Percentiles rank a stretch among this genome's conserved stretches.
Evolutionary conservation across 2,329 filamentous ascomycete genomes (phyloP).

Genomic region (Colletotrichum karsti): DNA sequence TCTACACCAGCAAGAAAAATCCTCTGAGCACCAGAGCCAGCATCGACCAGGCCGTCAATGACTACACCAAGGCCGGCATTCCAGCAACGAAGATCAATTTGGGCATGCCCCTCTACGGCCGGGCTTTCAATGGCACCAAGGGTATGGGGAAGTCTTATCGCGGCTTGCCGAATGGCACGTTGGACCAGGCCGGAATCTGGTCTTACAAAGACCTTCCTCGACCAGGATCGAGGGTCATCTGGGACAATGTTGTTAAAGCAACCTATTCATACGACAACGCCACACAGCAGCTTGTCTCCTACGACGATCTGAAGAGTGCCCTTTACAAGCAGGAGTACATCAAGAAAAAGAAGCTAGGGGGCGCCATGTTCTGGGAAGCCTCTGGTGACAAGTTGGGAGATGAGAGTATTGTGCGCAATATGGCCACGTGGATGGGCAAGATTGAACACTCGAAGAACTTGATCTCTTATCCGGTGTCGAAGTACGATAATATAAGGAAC

Average conservation of each 20-base stretch:
- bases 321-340: constrained; percentile 73
- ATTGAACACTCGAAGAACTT: constrained; percentile 7
- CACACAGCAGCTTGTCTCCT: constrained; percentile 73
- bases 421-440: constrained; percentile 6
- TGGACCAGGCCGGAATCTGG: constrained; percentile 78
- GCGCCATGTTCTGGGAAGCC: constrained; percentile 88
- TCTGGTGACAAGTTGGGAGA: constrained; percentile 70
- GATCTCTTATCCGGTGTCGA: constrained; percentile 9
- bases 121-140: constrained; percentile 51
- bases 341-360: constrained; percentile 69
- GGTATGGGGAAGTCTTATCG: constrained; percentile 72
- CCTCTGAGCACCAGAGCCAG: constrained; percentile 72
- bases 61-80: constrained; percentile 69
- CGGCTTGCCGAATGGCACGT: constrained; percentile 71
- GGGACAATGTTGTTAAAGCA: constrained; percentile 68
- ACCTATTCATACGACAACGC: constrained; percentile 75
- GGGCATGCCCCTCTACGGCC: constrained; percentile 71
- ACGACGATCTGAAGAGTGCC: constrained; percentile 71
- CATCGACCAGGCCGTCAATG: constrained; percentile 69
- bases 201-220: constrained; percentile 82
- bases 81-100: constrained; percentile 72
- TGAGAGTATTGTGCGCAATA: constrained; percentile 36
- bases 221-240: constrained; percentile 62
- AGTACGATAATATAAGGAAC: constrained; percentile 17
- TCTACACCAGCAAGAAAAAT: constrained; percentile 63